Evolutionary conservation across 768 basidiomycete species (phyloP), one percentile per base, ranked within the genome.

Genomic region (Mycena haematopus): DNA sequence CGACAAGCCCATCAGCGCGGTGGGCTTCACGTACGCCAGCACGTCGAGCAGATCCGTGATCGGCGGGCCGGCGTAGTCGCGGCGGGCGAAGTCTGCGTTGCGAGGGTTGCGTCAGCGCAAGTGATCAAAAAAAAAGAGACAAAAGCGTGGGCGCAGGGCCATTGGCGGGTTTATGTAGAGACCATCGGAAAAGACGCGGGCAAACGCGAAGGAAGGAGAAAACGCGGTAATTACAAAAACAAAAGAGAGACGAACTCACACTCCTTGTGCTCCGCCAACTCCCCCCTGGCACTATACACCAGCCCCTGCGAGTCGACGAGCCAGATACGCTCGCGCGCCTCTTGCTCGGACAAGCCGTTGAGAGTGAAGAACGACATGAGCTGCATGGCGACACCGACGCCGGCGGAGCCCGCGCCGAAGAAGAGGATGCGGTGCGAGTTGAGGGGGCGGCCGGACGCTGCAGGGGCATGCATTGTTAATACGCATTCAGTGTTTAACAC

Each of bases 361-460:
- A 92, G 76, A 38, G 85, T 92, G 82, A 95, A 95, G 83, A 95
- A 96, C 74, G 90, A 91, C 80, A 89, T 85, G 54, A 93, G 78
- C 73, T 96, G 94, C 77, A 85, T 88, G 60, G 90, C 95, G 47
- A 98, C 95, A 49, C 95, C 96, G 56, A 97, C 91, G 65, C 94
- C 95, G 2, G 93, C 92, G 25, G 89, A 91, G 6, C 96, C 96
- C 5, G 95, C 93, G 19, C 96, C 96, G 57, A 93, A 89, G 83
- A 98, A 96, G 45, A 96, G 85, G 69, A 97, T 93, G 40, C 88
- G 86, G 71, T 96, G 95, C 31, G 88, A 84, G 35, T 79, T 78
- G 42, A 94, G 78, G 9, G 90, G 82, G 9, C 77, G 76, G 6
- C 88, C 88, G n/a, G 89, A 89, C 2, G 89, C 90, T 36, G n/a